Base-by-base conservation (phyloP, 495 filamentous ascomycete species). In the Penicillium turbatum region DNA sequence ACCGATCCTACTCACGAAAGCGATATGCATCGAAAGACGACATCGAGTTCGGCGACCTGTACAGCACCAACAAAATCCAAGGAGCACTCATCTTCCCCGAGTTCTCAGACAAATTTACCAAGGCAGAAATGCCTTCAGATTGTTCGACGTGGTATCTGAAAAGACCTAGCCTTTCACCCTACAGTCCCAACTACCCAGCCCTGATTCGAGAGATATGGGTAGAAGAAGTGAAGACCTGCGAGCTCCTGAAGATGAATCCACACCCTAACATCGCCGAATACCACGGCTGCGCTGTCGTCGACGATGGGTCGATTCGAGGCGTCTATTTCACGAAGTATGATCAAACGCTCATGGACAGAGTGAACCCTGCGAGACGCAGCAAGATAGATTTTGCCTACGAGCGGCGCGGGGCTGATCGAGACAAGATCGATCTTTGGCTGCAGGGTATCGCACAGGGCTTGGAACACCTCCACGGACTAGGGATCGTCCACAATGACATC, bases 401-500 rank as follows among this genome's bases (percentile, higher is more conserved):
- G 37, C 42, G 38, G 3, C 15, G 11, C 1, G 37, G 12, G 27
- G 29, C 48, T 12, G 30, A 51, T 26, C 30, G 6, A 34, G 13
- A 21, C 7, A 11, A 51, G 29, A 27, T 51, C 29, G 38, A 43
- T 4, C 11, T 38, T 9, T 59, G 55, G 58, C 30, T 64, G 13
- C n/a, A 52, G 34, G 32, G 36, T 40, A 42, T 65, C 12, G 48
- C 43, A 64, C 35, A 66, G 65, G 71, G 66, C 55, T n/a, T 69
- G 54, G 24, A 30, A 15, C 70, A 72, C 45, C 56, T 72, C 5
- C 70, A 51, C 26, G 5, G 3, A 6, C 12, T 71, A 26, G 68
- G 61, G 0, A 45, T 70, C 3, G 57, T 66, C 15, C 69, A 72
- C 50, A 70, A 66, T 52, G 64, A 72, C 36, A 52, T 70, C 34